Base-by-base conservation (phyloP, 2,329 filamentous ascomycete genomes). In the Tolypocladium tropicale region DNA sequence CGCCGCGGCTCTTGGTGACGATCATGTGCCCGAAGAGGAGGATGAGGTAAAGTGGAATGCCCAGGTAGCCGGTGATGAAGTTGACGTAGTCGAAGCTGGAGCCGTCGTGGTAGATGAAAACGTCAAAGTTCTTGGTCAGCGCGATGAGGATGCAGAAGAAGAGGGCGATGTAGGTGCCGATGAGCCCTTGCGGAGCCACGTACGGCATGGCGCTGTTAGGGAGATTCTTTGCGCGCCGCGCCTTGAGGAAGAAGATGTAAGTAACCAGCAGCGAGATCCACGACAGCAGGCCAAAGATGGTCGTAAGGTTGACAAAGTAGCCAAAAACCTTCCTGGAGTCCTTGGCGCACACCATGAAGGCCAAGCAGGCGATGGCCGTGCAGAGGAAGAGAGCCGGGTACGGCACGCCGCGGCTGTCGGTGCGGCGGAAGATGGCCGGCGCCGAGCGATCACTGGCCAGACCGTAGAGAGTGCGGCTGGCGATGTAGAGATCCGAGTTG, bases 51-150 rank as follows among this genome's bases (percentile, higher is more conserved):
- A 92, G 70, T 1, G 88, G 88, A 62, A 92, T 90, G 53, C 88
- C 88, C 9, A 88, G 74, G 69, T 91, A 91, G 30, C 85, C 86
- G 0, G 86, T 90, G 69, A 92, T 82, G 71, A 92, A 91, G 64
- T 81, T 85, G 75, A 87, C 84, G 76, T 88, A 88, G 69, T 88
- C 82, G 61, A 89, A 89, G 53, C 75, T 75, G 54, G 77, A 77
- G 56, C 69, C 62, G 63, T 71, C 78, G 76, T 62, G 74, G 65
- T 63, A 68, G 59, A 82, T 76, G 70, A 94, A 94, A 57, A 87
- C 85, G 56, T 81, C 78, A 71, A 84, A 94, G 77, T 90, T 92
- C 80, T 94, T 95, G 66, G 89, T 93, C 53, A 95, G 67, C 2
- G 86, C 81, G 59, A 94, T 88, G 36, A 94, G 67, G 65, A 79